A percentile compares a stretch with the other conserved stretches of the same genome.
Conservation (phyloP, 805 yeast genomes). For the Dipodascopsis uninucleata region DNA sequence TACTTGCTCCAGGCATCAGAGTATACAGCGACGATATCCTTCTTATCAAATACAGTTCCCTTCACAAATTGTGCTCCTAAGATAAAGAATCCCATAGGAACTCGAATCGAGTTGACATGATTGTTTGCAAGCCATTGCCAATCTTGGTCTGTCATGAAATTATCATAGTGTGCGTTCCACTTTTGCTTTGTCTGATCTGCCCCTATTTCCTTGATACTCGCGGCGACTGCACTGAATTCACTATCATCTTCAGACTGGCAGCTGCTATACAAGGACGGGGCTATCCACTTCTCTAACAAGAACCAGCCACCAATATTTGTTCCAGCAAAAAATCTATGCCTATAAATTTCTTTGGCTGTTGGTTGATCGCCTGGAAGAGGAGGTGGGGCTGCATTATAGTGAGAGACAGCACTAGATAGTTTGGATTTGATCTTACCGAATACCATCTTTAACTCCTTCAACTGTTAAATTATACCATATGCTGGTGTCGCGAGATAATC, state of each 20-base stretch:
- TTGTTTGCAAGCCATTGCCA: slow-evolving; percentile 69
- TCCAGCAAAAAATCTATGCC: slow-evolving; percentile 30
- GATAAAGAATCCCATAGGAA: slow-evolving; percentile 92
- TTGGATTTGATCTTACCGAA: slow-evolving; percentile 10
- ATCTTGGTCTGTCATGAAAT: slow-evolving; percentile 62
- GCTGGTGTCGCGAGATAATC: no score
- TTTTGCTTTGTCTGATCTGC: slow-evolving; percentile 49
- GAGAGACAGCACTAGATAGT: no score
- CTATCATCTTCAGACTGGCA: slow-evolving; percentile 39
- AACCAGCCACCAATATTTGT: slow-evolving; percentile 84
- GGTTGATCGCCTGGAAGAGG: slow-evolving; percentile 36
- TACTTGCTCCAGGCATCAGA: slow-evolving; percentile 62
- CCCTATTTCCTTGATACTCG: slow-evolving; percentile 49
- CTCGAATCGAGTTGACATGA: slow-evolving; percentile 75
- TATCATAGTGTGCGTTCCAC: slow-evolving; percentile 61
- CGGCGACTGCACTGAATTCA: slow-evolving; percentile 70
- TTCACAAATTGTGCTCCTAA: slow-evolving; percentile 54
- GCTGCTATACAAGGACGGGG: slow-evolving; percentile 43
- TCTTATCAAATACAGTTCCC: slow-evolving; percentile 59
- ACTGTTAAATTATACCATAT: no score
- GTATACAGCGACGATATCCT: slow-evolving; percentile 50
- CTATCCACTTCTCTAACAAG: slow-evolving; percentile 53
- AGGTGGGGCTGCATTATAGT: slow-evolving; percentile 30
- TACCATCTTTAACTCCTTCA: slow-evolving; percentile 9
- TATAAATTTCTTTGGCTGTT: slow-evolving; percentile 34